Evolutionary conservation across 2,329 filamentous ascomycete genomes (phyloP), one percentile per base, ranked within the genome.

Genomic region (Claviceps spartinae): DNA sequence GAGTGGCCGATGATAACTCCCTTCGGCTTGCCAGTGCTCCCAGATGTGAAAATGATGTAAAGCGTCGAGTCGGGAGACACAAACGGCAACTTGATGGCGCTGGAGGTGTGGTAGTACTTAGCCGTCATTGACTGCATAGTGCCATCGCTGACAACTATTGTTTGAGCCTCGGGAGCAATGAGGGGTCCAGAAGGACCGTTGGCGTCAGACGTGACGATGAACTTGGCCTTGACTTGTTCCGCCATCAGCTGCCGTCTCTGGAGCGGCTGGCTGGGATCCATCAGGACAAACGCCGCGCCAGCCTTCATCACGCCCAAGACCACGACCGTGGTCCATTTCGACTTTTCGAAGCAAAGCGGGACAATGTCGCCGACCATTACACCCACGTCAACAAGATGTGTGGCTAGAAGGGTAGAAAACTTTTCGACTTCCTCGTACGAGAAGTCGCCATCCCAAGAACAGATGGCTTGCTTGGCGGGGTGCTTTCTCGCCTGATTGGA

Each of bases 381-480:
- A 44, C 48, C 48, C 13, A 14, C 13, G 40, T 20, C 18, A 18
- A 50, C 30, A 38, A 50, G 42, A 45, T 50, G 34, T 11, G 26
- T 36, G 45, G 48, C 48, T 16, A 50, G 18, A 36, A 38, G 41
- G 20, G 14, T 45, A 3, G 48, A 50, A 20, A 14, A 50, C 4
- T 7, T 24, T 24, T 50, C 48, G 4, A 50, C 18, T n/a, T 50
- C 41, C 4, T 37, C 48, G 48, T 50, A 50, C 1, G 48, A 45
- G 14, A 50, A 26, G 8, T 45, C 26, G 24, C 48, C 48, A 69
- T 55, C 52, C 59, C 5, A 69, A 74, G 54, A 68, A 68, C 58
- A 69, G 68, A 50, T 50, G 26, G 48, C 48, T 59, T 49, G 47
- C 30, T 49, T 49, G 11, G 24, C 11, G 11, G 40, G 40, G 34